A percentile compares a stretch with the other conserved stretches of the same genome.
Conservation (phyloP, 2,329 filamentous ascomycete species). For the Diaporthe australafricana region DNA sequence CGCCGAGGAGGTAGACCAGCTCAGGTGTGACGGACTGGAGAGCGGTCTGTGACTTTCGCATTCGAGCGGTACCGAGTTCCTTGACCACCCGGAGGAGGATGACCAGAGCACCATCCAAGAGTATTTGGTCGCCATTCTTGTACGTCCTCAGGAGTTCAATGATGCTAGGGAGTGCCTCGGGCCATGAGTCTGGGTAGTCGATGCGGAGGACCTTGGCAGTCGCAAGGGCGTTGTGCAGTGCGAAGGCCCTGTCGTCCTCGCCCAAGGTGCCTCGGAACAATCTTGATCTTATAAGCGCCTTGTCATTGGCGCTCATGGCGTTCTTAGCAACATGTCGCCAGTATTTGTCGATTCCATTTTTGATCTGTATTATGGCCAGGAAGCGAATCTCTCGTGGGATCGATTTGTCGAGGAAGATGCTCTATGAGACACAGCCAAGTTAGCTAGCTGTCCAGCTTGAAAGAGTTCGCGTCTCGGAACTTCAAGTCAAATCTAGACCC, state of each 20-base stretch:
- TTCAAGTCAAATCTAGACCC: background rate
- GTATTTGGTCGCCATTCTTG: conserved; percentile 68
- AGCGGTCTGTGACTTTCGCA: conserved; percentile 79
- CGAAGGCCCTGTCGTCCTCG: conserved; percentile 80
- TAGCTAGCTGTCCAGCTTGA: conserved; percentile 7
- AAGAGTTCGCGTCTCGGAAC: background rate
- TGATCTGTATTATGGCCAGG: conserved; percentile 91
- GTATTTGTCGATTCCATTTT: conserved; percentile 95
- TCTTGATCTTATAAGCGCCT: conserved; percentile 78
- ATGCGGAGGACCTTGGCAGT: conserved; percentile 89
- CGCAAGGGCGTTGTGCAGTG: conserved; percentile 88
- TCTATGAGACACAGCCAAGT: conserved; percentile 48
- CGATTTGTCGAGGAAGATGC: conserved; percentile 84
- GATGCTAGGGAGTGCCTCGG: conserved; percentile 69
- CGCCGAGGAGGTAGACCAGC: conserved; percentile 81
- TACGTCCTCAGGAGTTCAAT: conserved; percentile 73
- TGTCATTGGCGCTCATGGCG: conserved; percentile 80
- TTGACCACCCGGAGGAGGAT: conserved; percentile 90
- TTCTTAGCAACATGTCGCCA: conserved; percentile 78
- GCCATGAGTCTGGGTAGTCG: conserved; percentile 92
- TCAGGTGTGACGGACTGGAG: conserved; percentile 85
- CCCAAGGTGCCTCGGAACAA: conserved; percentile 81
- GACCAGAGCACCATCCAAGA: conserved; percentile 78
- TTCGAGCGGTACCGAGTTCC: conserved; percentile 83
- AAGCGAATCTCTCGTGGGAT: conserved; percentile 84